Percentiles rank a stretch among this genome's conserved stretches.
phyloP scores from a whole-genome alignment of 805 yeast genomes.

The Teunomyces panamensis region DNA sequence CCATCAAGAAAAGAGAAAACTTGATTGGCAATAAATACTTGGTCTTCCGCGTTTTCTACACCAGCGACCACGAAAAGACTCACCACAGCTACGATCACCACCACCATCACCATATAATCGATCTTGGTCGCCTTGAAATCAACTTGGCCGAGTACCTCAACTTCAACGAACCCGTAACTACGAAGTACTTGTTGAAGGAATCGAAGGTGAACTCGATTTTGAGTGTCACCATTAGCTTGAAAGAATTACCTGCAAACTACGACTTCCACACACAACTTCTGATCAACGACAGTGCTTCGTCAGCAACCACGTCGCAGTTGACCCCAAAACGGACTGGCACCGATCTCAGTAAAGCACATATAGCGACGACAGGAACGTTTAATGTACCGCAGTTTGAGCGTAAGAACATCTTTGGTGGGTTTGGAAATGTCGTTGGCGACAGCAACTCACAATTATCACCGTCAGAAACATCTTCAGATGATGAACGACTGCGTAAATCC shows the following conservation, averaged over 20 bases:
- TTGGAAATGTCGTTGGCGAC: conserved; percentile 37
- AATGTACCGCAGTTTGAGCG: conserved; percentile 40
- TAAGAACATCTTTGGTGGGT: conserved; percentile 48
- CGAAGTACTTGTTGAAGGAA: conserved; percentile 68
- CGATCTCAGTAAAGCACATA: background rate
- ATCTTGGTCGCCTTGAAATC: conserved; percentile 64
- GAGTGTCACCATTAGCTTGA: conserved; percentile 55
- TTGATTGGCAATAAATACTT: conserved; percentile 44
- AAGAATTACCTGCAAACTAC: conserved; percentile 35
- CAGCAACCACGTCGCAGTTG: background rate
- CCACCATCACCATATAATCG: conserved; percentile 19
- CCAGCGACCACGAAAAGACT: conserved; percentile 9
- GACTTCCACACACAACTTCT: conserved; percentile 44
- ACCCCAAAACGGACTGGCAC: background rate
- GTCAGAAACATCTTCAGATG: background rate
- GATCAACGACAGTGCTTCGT: conserved; percentile 24
- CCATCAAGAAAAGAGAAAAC: conserved; percentile 36
- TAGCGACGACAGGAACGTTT: conserved; percentile 12
- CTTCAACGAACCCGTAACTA: conserved; percentile 48
- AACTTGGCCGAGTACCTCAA: conserved; percentile 71
- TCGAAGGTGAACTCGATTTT: conserved; percentile 84
- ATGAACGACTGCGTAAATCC: background rate
- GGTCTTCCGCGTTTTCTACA: conserved; percentile 34
- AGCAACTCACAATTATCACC: background rate
- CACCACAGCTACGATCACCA: background rate